phyloP scores from a whole-genome alignment of 306 rosid species.

The Pachyrhizus erosus region DNA sequence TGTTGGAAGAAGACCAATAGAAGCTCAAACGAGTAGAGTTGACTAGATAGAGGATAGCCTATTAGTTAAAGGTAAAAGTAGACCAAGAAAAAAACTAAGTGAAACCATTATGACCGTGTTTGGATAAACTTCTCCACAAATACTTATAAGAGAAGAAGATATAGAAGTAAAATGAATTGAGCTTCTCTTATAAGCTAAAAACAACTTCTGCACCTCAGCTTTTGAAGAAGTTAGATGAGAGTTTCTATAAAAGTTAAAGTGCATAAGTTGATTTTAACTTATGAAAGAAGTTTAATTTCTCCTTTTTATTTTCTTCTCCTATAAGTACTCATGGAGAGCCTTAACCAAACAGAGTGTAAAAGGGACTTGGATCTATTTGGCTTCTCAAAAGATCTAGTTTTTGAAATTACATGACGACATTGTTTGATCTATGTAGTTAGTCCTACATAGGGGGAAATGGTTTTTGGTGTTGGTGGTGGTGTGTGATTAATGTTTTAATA shows the following conservation, averaged over 20 bases:
- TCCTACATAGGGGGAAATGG: neutral
- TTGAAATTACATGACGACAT: neutral
- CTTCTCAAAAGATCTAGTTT: neutral
- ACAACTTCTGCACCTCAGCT: neutral
- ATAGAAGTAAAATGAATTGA: neutral
- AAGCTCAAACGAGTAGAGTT: neutral
- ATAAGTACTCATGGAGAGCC: neutral
- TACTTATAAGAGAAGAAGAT: neutral
- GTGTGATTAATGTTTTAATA: constrained; percentile 14
- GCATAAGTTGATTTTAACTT: neutral
- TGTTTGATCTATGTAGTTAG: neutral
- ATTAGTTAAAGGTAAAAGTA: constrained; percentile 13
- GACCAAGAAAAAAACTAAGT: neutral
- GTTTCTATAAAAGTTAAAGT: neutral
- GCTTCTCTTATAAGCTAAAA: neutral
- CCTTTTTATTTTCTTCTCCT: neutral
- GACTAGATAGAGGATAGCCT: neutral
- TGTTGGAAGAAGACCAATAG: constrained; percentile 2
- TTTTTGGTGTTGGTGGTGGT: neutral
- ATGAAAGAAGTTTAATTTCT: neutral
- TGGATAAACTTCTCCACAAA: neutral
- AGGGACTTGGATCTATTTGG: neutral
- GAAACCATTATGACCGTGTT: neutral
- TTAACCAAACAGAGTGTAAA: neutral
- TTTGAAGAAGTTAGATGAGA: neutral